Percentiles rank a stretch among this genome's conserved stretches.
Evolutionary conservation across 768 basidiomycete genomes (phyloP).

Genomic region (Hygrophorus pudorinus): DNA sequence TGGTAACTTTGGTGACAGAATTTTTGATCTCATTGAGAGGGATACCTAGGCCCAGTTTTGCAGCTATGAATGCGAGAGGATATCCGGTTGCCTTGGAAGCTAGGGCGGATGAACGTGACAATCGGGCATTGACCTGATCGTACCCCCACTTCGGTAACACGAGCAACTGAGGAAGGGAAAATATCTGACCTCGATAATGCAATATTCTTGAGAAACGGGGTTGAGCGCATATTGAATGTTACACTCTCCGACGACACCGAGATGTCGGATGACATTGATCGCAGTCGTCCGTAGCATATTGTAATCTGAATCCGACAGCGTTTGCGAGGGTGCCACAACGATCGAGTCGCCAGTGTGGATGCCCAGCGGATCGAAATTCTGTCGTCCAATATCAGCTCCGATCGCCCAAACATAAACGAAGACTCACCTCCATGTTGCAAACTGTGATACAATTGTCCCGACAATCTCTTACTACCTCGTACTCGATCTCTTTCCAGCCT

Average conservation of each 20-base stretch:
- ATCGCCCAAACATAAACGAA: background rate
- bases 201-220: slow-evolving; percentile 91
- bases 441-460: slow-evolving; percentile 98
- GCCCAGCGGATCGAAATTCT: slow-evolving; percentile 99
- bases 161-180: background rate
- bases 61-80: slow-evolving; percentile 96
- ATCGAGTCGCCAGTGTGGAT: slow-evolving; percentile 99
- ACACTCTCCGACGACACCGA: slow-evolving; percentile 96
- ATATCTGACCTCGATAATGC: slow-evolving; percentile 80
- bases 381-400: slow-evolving; percentile 3
- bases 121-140: slow-evolving; percentile 80
- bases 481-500: slow-evolving; percentile 99
- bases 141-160: slow-evolving; percentile 2
- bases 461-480: slow-evolving; percentile 97
- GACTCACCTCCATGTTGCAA: slow-evolving; percentile 97
- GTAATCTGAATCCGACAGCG: slow-evolving; percentile 97
- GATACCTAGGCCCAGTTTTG: slow-evolving; percentile 94
- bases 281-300: slow-evolving; percentile 99
- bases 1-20: slow-evolving; percentile 92
- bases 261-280: slow-evolving; percentile 96
- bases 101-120: slow-evolving; percentile 93
- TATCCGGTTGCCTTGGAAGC: slow-evolving; percentile 99
- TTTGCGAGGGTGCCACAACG: slow-evolving; percentile 96
- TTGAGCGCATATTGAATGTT: slow-evolving; percentile 99
- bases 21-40: slow-evolving; percentile 98